Evolutionary conservation across 345 rosid species (phyloP).

Genomic region (Lumnitzera littorea): DNA sequence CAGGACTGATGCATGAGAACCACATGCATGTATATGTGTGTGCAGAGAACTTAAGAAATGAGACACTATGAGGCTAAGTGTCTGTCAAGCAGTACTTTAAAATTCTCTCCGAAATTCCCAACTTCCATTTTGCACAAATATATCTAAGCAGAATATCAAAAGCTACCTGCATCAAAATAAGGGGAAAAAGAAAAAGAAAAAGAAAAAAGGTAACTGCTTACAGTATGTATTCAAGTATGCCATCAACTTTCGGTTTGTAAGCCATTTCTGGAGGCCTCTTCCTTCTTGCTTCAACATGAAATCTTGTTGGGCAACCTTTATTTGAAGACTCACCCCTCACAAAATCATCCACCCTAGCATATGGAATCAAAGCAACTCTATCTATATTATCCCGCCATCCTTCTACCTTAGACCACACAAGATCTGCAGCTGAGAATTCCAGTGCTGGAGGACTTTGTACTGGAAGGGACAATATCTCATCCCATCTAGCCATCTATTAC

Average conservation of each 20-base stretch:
- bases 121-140: neutral
- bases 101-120: no score
- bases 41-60: no score
- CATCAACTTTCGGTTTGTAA: constrained; percentile 90
- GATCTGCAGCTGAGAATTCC: constrained; percentile 69
- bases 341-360: constrained; percentile 86
- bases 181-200: constrained; percentile 9
- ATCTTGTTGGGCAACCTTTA: constrained; percentile 83
- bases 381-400: constrained; percentile 93
- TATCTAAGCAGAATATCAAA: neutral
- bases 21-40: no score
- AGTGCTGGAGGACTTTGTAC: constrained; percentile 76
- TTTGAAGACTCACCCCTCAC: constrained; percentile 82
- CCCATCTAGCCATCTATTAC: constrained; percentile 96
- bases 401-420: constrained; percentile 94
- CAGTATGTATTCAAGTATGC: constrained; percentile 90
- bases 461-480: constrained; percentile 80
- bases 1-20: no score
- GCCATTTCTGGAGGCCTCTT: constrained; percentile 40
- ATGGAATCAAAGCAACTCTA: constrained; percentile 86
- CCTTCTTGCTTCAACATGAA: constrained; percentile 94
- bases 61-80: no score
- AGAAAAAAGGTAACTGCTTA: constrained; percentile 32
- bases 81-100: neutral
- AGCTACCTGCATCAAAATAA: neutral